phyloP scores from a whole-genome alignment of 345 rosid genomes.

The Ailanthus altissimus region DNA sequence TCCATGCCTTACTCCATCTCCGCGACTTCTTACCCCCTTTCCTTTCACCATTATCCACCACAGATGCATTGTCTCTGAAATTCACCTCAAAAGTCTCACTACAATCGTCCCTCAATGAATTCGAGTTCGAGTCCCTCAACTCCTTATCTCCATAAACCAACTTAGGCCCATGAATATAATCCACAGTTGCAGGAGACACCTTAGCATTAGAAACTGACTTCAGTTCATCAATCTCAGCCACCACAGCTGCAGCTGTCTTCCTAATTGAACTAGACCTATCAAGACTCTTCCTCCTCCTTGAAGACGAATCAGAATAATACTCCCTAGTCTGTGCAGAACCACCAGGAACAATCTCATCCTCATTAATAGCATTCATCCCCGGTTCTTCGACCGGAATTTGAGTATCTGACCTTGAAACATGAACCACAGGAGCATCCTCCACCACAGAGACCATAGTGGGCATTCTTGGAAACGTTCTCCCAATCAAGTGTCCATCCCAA shows the following conservation, averaged over 20 bases:
- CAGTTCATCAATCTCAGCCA: conserved; percentile 77
- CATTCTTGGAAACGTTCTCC: conserved; percentile 74
- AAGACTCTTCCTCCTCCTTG: conserved; percentile 83
- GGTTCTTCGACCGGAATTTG: conserved; percentile 83
- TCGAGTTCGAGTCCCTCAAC: conserved; percentile 61
- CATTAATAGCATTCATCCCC: conserved; percentile 39
- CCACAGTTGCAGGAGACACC: conserved; percentile 66
- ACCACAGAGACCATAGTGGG: conserved; percentile 87
- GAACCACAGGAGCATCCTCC: conserved; percentile 81
- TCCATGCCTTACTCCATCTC: conserved; percentile 88
- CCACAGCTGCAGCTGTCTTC: conserved; percentile 76
- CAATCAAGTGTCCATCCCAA: conserved; percentile 88
- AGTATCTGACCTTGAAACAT: conserved; percentile 57
- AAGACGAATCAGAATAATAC: conserved; percentile 78
- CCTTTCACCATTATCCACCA: conserved; percentile 53
- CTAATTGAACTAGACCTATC: conserved; percentile 78
- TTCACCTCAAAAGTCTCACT: conserved; percentile 73
- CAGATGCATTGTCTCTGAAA: conserved; percentile 52
- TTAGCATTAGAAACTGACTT: conserved; percentile 65
- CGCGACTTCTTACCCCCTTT: conserved; percentile 65
- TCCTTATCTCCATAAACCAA: conserved; percentile 46
- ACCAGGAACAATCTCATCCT: conserved; percentile 68
- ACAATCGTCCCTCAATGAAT: conserved; percentile 73
- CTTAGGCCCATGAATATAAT: conserved; percentile 48
- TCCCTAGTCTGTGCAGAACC: conserved; percentile 91